These are phyloP conservation scores for Thalassiosira livingstoniorum DNA, from an alignment of 352 stramenopile genomes.

Conservation along the genomic window DNA sequence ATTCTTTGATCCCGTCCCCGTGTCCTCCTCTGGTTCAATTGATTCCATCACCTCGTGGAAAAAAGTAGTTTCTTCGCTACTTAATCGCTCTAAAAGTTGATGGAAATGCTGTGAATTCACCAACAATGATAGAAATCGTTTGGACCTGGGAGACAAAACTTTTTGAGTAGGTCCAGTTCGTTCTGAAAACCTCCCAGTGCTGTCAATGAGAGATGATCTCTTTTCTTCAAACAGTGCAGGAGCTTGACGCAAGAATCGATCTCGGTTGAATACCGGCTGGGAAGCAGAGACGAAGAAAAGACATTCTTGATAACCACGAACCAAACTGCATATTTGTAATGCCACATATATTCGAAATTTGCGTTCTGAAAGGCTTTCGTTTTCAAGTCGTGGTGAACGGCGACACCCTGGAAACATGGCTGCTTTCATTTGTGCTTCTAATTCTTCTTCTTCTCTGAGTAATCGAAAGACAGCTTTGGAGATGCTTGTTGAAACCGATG, in stretches of 20 bases:
- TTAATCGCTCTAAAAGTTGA: slow-evolving; percentile 77
- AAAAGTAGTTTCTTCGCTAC: slow-evolving; percentile 69
- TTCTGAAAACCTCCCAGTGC: slow-evolving; percentile 31
- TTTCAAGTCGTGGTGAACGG: slow-evolving; percentile 74
- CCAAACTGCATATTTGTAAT: slow-evolving; percentile 82
- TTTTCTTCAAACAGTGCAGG: slow-evolving; percentile 82
- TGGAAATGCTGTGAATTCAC: slow-evolving; percentile 86
- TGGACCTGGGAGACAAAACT: slow-evolving; percentile 75
- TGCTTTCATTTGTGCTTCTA: slow-evolving; percentile 74
- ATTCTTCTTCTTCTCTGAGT: slow-evolving; percentile 77
- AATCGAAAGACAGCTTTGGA: slow-evolving; percentile 80
- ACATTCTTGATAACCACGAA: slow-evolving; percentile 84
- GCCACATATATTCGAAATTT: slow-evolving; percentile 82
- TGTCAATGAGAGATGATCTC: slow-evolving; percentile 45
- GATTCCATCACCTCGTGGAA: slow-evolving; percentile 85
- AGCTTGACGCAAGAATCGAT: slow-evolving; percentile 83
- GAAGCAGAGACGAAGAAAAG: slow-evolving; percentile 73
- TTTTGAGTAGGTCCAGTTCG: slow-evolving; percentile 31
- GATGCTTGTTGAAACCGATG: slow-evolving; percentile 78
- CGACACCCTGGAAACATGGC: slow-evolving; percentile 54
- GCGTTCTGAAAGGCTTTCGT: slow-evolving; percentile 77
- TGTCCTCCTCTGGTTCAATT: slow-evolving; percentile 61
- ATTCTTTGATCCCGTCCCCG: slow-evolving; percentile 28
- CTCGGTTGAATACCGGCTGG: slow-evolving; percentile 84
- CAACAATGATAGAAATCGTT: slow-evolving; percentile 80